Percentiles rank a stretch among this genome's conserved stretches.
These are phyloP conservation scores for Pichia norvegensis DNA, from an alignment of 1,139 yeast species.

Conservation along the genomic window DNA sequence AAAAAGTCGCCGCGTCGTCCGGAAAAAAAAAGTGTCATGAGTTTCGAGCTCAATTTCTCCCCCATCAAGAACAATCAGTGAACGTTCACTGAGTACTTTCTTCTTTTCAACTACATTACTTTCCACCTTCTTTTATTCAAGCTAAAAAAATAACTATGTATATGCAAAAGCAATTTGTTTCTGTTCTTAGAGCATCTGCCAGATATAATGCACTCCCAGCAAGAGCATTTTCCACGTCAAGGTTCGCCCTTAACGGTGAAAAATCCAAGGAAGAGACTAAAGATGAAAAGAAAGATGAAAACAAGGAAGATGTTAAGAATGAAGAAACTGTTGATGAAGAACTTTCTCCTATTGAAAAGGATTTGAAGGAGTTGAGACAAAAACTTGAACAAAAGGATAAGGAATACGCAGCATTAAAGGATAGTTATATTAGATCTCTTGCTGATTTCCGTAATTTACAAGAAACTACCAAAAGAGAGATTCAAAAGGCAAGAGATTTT, in stretches of 20 bases:
- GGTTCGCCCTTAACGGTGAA: slow-evolving; percentile 13
- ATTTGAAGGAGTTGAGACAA: slow-evolving; percentile 40
- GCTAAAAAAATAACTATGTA: slow-evolving; percentile 3
- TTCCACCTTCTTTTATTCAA: too few relatives aligned
- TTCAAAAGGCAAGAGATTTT: slow-evolving; percentile 80
- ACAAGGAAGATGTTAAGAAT: slow-evolving; percentile 4
- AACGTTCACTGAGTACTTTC: too few relatives aligned
- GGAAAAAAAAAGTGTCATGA: not conserved
- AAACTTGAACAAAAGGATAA: slow-evolving; percentile 64
- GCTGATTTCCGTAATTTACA: slow-evolving; percentile 94
- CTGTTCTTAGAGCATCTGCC: slow-evolving; percentile 9
- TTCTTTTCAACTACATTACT: too few relatives aligned
- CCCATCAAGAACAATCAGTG: too few relatives aligned
- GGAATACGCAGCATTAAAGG: slow-evolving; percentile 76
- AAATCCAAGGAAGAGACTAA: slow-evolving; percentile 17
- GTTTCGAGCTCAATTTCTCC: not conserved
- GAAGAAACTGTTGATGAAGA: slow-evolving; percentile 15
- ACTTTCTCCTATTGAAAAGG: slow-evolving; percentile 21
- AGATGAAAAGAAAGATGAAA: slow-evolving; percentile 7
- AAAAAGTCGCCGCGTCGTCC: too few relatives aligned
- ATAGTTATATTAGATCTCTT: slow-evolving; percentile 71
- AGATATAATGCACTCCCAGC: slow-evolving; percentile 3
- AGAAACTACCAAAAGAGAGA: slow-evolving; percentile 81
- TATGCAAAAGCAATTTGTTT: slow-evolving; percentile 7
- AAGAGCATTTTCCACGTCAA: slow-evolving; percentile 11